Base-by-base conservation (phyloP, 805 yeast genomes). In the Yarrowia osloensis region DNA sequence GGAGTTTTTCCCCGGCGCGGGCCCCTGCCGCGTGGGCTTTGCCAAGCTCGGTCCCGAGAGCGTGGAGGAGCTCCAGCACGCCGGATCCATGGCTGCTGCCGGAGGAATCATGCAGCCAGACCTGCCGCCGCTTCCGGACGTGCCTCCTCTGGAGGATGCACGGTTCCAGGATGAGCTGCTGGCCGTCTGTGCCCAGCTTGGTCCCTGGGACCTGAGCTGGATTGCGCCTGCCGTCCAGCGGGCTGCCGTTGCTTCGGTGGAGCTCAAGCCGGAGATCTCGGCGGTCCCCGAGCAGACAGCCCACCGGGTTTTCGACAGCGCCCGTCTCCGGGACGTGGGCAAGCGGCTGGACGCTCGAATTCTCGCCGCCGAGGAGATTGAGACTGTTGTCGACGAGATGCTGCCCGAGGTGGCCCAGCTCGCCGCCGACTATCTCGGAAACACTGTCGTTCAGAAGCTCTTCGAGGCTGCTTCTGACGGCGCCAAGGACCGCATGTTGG, bases 341-440 rank as follows among this genome's bases (percentile, higher is more conserved):
- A 93, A 94, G 76, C 79, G 81, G 33, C 80, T 90, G 67, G 93
- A 89, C 74, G 77, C 82, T 9, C 84, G 86, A 61, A 72, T 75
- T 11, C 74, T 86, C 69, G 70, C 87, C 1, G 84, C 82, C 68
- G 75, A 81, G 13, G 97, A 91, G 70, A 82, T 91, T 52, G 98
- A 93, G 75, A 92, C 87, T 70, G 78, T 91, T 42, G 91, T 96
- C 7, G 74, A 91, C 65, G 89, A 91, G 4, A 90, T 94, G 93
- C 78, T 90, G 68, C 88, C 86, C 68, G 98, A 95, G 76, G 82
- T 95, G 68, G 97, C 98, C 1, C 97, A 91, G 74, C 81, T 95
- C 65, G 86, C 97, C 29, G 87, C 94, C 66, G 99, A 95, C 77
- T 95, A 95, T 74, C 80, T 95, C 66, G 99, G 99, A 22, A 95